These are phyloP conservation scores for Nigrospora sphaerica DNA, from an alignment of 2,329 filamentous ascomycete species.

Conservation along the genomic window DNA sequence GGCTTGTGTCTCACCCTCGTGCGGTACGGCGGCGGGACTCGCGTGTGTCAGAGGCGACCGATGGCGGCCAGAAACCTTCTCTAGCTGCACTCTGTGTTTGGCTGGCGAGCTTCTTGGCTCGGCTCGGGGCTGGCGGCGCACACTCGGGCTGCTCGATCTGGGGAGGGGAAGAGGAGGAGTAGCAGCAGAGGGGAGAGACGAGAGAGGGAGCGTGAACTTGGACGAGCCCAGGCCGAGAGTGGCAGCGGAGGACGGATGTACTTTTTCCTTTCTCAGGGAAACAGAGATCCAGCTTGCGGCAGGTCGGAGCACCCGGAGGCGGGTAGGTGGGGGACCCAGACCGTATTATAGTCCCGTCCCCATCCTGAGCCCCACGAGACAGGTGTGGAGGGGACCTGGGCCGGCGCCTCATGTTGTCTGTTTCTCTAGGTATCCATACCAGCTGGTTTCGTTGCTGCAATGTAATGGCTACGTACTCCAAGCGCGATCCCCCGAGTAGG, in stretches of 20 bases:
- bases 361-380: slow-evolving; percentile 2
- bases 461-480: slow-evolving; percentile 2
- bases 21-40: slow-evolving; percentile 5
- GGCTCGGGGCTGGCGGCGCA: too few relatives aligned
- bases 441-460: neutral
- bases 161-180: too few relatives aligned
- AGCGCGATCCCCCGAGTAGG: neutral
- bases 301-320: slow-evolving; percentile 1
- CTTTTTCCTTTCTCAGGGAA: slow-evolving; percentile 3
- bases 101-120: too few relatives aligned
- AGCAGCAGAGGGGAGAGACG: too few relatives aligned
- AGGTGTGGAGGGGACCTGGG: neutral
- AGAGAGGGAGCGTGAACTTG: too few relatives aligned
- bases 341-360: slow-evolving; percentile 6
- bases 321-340: slow-evolving; percentile 4
- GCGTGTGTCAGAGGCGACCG: slow-evolving; percentile 12
- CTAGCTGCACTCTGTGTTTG: neutral
- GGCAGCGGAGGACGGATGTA: too few relatives aligned
- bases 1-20: slow-evolving; percentile 7
- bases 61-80: neutral
- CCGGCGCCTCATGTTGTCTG: too few relatives aligned
- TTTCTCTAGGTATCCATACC: too few relatives aligned
- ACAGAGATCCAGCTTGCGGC: slow-evolving; percentile 8
- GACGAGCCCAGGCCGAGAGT: too few relatives aligned
- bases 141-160: too few relatives aligned